Percentiles rank a stretch among this genome's conserved stretches.
These are phyloP conservation scores for Boletus pseudo-olivaceus DNA, from an alignment of 768 basidiomycete species.

Conservation along the genomic window DNA sequence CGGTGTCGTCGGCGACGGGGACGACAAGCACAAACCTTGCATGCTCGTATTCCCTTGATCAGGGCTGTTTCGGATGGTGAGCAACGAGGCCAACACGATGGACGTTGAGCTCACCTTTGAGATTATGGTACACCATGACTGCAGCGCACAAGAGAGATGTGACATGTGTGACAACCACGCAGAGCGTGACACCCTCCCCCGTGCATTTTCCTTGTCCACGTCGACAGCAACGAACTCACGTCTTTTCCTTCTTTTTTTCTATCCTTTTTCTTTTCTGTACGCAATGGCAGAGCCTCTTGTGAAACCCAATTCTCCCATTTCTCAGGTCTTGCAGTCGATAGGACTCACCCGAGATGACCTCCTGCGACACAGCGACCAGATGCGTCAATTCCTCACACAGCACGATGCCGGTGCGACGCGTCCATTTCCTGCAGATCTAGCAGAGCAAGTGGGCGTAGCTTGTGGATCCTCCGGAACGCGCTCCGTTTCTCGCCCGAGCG, in stretches of 20 bases:
- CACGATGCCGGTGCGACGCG: slow-evolving; percentile 46
- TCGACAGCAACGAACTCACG: slow-evolving; percentile 19
- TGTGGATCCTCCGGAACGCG: slow-evolving; percentile 40
- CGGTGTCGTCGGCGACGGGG: slow-evolving; percentile 8
- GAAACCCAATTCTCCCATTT: slow-evolving; percentile 59
- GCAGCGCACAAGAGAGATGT: slow-evolving; percentile 12
- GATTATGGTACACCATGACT: slow-evolving; percentile 78
- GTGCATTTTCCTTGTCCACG: slow-evolving; percentile 18
- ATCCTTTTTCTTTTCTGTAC: not conserved
- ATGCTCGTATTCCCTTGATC: slow-evolving; percentile 96
- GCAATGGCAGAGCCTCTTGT: slow-evolving; percentile 22
- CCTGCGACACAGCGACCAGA: slow-evolving; percentile 66
- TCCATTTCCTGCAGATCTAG: slow-evolving; percentile 35
- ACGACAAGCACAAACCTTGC: slow-evolving; percentile 64
- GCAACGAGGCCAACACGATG: not conserved
- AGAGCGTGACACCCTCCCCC: slow-evolving; percentile 16
- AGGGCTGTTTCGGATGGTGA: slow-evolving; percentile 57
- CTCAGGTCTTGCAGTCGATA: slow-evolving; percentile 64
- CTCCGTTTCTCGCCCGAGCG: slow-evolving; percentile 47
- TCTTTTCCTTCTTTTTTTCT: not conserved
- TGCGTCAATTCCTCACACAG: slow-evolving; percentile 72
- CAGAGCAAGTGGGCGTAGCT: slow-evolving; percentile 38
- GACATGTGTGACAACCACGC: slow-evolving; percentile 21
- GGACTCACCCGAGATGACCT: slow-evolving; percentile 79
- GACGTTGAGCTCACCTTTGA: slow-evolving; percentile 58